phyloP scores from a whole-genome alignment of 1,284 basidiomycete species.

The Athelia sp. region DNA sequence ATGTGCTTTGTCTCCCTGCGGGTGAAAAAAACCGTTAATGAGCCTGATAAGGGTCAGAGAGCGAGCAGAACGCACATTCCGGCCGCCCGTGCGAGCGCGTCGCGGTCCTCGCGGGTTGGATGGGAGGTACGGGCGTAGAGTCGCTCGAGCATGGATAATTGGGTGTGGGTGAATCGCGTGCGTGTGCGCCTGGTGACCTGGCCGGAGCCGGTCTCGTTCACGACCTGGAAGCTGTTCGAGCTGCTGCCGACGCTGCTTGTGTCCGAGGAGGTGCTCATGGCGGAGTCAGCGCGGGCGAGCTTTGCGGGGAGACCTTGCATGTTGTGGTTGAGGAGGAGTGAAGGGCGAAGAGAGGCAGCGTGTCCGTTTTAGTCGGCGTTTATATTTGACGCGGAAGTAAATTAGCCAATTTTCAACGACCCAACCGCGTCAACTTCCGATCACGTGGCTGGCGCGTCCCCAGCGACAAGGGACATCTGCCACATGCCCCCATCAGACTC shows the following conservation, averaged over 20 bases:
- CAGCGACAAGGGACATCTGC: too few relatives aligned
- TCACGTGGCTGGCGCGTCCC: too few relatives aligned
- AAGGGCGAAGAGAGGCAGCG: neutral
- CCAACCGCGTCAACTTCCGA: too few relatives aligned
- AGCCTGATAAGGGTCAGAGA: constrained; percentile 6
- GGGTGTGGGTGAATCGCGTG: constrained; percentile 53
- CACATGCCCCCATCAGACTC: too few relatives aligned
- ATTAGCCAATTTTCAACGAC: too few relatives aligned
- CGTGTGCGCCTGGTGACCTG: neutral
- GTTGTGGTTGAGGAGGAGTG: neutral
- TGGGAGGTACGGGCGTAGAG: constrained; percentile 66
- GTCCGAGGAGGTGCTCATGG: neutral
- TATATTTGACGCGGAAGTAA: too few relatives aligned
- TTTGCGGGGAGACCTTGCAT: neutral
- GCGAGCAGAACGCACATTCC: constrained; percentile 47
- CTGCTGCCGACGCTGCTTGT: too few relatives aligned
- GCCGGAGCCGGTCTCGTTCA: neutral
- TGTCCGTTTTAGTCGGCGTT: too few relatives aligned
- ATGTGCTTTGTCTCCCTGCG: constrained; percentile 70
- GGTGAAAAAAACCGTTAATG: constrained; percentile 9
- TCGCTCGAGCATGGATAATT: constrained; percentile 68
- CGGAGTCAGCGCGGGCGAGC: neutral
- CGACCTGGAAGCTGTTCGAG: too few relatives aligned
- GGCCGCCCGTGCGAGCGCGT: constrained; percentile 51
- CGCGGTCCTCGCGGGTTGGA: constrained; percentile 67